A percentile compares a stretch with the other conserved stretches of the same genome.
phyloP scores from a whole-genome alignment of 1,284 basidiomycete genomes.

The Puccinia hordei region DNA sequence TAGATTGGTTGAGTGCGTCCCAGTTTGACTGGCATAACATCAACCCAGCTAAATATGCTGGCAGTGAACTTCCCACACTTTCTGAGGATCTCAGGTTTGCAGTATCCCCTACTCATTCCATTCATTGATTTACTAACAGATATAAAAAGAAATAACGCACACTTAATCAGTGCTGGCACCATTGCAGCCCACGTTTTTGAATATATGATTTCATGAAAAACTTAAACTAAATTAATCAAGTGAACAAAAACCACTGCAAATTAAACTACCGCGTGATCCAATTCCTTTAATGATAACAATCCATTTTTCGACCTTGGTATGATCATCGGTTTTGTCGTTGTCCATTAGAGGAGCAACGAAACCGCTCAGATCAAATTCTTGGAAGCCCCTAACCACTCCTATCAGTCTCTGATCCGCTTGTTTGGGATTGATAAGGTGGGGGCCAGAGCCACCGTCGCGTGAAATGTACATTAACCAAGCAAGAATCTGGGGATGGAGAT shows the following conservation, averaged over 20 bases:
- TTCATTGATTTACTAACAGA: too few species aligned
- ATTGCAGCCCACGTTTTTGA: too few species aligned
- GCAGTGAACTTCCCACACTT: too few species aligned
- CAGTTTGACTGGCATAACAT: too few species aligned
- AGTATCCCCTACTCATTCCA: too few species aligned
- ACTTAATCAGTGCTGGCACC: too few species aligned
- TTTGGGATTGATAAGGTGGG: background rate
- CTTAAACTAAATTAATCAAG: background rate
- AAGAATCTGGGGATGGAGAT: background rate
- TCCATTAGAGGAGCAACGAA: background rate
- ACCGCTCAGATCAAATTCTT: background rate
- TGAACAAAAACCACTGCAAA: background rate
- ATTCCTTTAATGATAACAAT: background rate
- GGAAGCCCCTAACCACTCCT: constrained; percentile 2
- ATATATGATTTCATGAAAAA: background rate
- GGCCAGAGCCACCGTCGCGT: background rate
- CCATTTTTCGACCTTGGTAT: background rate
- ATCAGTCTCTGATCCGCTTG: background rate
- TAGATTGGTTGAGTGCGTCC: too few species aligned
- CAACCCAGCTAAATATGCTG: too few species aligned
- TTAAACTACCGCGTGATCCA: background rate
- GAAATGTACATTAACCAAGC: background rate
- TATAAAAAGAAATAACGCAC: too few species aligned
- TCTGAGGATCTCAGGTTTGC: too few species aligned
- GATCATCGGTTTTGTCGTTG: background rate